phyloP scores from a whole-genome alignment of 768 basidiomycete species.

The Suillus subaureus region DNA sequence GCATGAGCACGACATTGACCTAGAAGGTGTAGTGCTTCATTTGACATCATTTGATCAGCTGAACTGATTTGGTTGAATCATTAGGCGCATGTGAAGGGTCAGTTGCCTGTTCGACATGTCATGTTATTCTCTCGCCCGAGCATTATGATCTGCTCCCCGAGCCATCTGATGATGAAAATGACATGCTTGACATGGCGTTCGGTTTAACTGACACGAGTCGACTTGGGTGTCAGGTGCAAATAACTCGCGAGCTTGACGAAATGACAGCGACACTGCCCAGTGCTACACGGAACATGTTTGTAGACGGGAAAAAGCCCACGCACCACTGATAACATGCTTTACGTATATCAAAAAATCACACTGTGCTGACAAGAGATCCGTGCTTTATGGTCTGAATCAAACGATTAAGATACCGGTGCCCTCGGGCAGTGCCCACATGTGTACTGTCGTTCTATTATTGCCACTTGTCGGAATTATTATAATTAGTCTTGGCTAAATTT shows the following conservation, averaged over 20 bases:
- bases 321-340: slow-evolving; percentile 37
- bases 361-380: neutral
- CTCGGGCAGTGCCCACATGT: neutral
- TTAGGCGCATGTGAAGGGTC: slow-evolving; percentile 96
- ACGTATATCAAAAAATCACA: neutral
- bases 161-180: slow-evolving; percentile 97
- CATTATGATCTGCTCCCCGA: slow-evolving; percentile 88
- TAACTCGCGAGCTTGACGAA: slow-evolving; percentile 84
- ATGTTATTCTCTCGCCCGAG: slow-evolving; percentile 82
- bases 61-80: slow-evolving; percentile 1
- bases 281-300: slow-evolving; percentile 97
- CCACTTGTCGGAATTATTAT: neutral
- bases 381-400: neutral
- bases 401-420: neutral
- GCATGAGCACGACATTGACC: slow-evolving; percentile 93
- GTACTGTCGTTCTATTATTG: neutral
- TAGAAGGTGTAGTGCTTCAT: slow-evolving; percentile 68
- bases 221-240: slow-evolving; percentile 74
- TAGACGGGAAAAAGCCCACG: slow-evolving; percentile 71
- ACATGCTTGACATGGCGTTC: slow-evolving; percentile 98
- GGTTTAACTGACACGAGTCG: slow-evolving; percentile 93
- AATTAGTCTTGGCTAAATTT: neutral
- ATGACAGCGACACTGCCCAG: slow-evolving; percentile 83
- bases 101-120: slow-evolving; percentile 96
- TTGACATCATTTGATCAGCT: neutral